Conservation (phyloP, 768 basidiomycete genomes). For the Suillus americanus region DNA sequence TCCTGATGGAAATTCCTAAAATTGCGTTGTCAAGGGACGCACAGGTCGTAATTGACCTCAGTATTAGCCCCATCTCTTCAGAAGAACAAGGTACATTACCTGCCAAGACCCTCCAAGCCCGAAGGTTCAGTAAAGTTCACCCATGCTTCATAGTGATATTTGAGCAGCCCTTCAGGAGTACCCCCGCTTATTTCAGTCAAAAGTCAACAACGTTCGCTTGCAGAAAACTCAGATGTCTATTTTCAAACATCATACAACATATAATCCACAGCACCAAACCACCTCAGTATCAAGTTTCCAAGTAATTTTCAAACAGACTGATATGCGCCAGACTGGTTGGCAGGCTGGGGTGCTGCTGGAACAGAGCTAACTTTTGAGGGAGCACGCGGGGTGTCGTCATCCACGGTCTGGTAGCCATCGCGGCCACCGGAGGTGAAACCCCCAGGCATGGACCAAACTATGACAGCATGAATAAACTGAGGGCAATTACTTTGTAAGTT, state of each 20-base stretch:
- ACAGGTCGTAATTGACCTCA: not conserved
- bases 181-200: not conserved
- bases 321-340: not conserved
- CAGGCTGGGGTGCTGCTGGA: not conserved
- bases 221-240: not conserved
- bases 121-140: no score
- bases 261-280: not conserved
- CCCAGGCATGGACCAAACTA: conserved; percentile 81
- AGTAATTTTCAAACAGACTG: not conserved
- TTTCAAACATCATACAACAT: not conserved
- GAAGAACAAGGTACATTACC: conserved; percentile 4
- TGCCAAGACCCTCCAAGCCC: conserved; percentile 2
- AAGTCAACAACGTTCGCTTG: not conserved
- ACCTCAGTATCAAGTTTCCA: not conserved
- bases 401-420: conserved; percentile 64
- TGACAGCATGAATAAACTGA: not conserved
- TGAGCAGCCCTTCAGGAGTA: not conserved
- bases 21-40: conserved; percentile 1
- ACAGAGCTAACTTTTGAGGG: not conserved
- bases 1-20: conserved; percentile 2
- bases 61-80: not conserved
- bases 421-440: conserved; percentile 55
- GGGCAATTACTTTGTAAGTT: not conserved
- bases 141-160: not conserved
- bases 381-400: conserved; percentile 44